Base-by-base conservation (phyloP, 1,139 yeast genomes). In the Taphrina sp. region DNA sequence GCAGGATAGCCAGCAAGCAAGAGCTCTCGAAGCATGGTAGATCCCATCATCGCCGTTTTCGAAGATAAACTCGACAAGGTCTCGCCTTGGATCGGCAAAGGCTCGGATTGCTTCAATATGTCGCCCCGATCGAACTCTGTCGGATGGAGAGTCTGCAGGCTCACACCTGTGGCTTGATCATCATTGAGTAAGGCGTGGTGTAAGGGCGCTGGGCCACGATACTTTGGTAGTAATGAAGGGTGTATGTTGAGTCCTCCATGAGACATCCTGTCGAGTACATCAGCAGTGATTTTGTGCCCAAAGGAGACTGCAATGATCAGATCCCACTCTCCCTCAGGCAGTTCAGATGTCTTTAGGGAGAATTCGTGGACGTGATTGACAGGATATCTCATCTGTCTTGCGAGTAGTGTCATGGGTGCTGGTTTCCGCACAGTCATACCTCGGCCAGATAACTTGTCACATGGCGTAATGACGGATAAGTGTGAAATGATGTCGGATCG, bases 201-300 rank as follows among this genome's bases (percentile, higher is more conserved):
- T 4, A 94, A 71, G 0, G 99, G 99, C 1, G 96, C 84, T 0
- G 97, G 82, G 0, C 99, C 99, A 1, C 90, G 78, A 65, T 86
- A 82, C 52, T 61, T 37, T n/a, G 98, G 98, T 10, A 92, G 74
- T 16, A 90, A 69, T 0, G 96, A 88, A 0, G 99, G 99, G 67
- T 92, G 99, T 0, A 92, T 90, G 66, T 92, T 92, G 22, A 92
- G 66, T 0, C 96, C 95, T 0, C 92, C 90, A 65, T 70, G 80
- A 7, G 70, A 68, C 38, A 83, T 70, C 0, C 66, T 43, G 0
- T 65, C 54, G 2, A 92, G 68, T 61, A 88, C 80, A 2, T 68
- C 59, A 0, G 70, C 70, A 0, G 97, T 96, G 4, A 92, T 87
- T 46, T 90, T 72, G 53, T 75, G 75, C 0, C 98, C 98, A 66